Percentiles rank a stretch among this genome's conserved stretches.
phyloP scores from a whole-genome alignment of 208 protist genomes.

The Spironucleus salmonicida region DNA sequence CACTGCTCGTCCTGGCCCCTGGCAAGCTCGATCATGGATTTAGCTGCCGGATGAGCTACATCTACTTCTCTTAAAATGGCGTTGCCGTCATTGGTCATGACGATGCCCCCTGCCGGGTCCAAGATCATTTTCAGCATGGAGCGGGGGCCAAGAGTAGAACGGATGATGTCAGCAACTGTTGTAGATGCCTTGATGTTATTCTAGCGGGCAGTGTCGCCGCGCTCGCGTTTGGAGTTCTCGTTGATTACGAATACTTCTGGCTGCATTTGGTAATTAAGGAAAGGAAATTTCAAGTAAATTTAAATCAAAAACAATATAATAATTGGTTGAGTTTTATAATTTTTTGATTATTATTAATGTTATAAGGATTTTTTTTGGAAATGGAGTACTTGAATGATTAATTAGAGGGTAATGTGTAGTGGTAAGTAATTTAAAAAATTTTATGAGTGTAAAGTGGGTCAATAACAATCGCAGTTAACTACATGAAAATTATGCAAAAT shows the following conservation, averaged over 20 bases:
- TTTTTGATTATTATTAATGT: too few species aligned
- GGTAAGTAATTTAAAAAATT: too few species aligned
- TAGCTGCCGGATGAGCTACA: constrained; percentile 95
- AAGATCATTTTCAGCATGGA: constrained; percentile 99
- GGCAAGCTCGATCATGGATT: constrained; percentile 96
- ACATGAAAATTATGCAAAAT: too few species aligned
- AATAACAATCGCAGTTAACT: too few species aligned
- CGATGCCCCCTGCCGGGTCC: constrained; percentile 95
- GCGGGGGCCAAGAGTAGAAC: constrained; percentile 92
- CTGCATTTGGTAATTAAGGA: too few species aligned
- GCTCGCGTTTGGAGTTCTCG: constrained; percentile 51
- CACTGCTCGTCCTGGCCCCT: constrained; percentile 92
- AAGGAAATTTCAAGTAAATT: too few species aligned
- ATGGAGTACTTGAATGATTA: too few species aligned
- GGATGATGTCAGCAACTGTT: constrained; percentile 91
- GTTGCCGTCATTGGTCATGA: constrained; percentile 99
- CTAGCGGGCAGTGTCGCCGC: constrained; percentile 84
- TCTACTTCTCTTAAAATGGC: constrained; percentile 98
- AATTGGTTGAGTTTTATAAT: too few species aligned
- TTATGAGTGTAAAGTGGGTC: too few species aligned
- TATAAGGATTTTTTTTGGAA: too few species aligned
- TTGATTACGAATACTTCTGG: constrained; percentile 21
- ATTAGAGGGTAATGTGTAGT: too few species aligned
- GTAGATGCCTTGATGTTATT: constrained; percentile 91
- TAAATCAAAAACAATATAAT: too few species aligned